Evolutionary conservation across 2,329 filamentous ascomycete genomes (phyloP).

Genomic region (Fusarium secorum): DNA sequence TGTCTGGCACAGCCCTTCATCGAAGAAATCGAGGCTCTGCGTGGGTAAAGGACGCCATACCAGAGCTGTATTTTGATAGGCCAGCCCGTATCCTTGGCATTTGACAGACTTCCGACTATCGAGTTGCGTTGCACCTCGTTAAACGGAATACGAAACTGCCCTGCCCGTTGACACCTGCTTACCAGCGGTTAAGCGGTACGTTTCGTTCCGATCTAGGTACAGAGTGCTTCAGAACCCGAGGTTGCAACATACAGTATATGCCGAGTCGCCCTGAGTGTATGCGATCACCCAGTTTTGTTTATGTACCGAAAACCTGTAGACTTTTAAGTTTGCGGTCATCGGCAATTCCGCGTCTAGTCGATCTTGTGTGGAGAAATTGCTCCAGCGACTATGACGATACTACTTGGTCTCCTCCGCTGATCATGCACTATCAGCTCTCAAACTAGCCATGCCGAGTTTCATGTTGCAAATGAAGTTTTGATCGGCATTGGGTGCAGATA

Average conservation of each 20-base stretch:
- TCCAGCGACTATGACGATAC: slow-evolving; percentile 12
- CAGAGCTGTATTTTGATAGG: slow-evolving; percentile 10
- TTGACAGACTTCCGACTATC: neutral
- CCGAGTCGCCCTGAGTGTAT: neutral
- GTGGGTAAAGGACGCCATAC: neutral
- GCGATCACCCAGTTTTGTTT: neutral
- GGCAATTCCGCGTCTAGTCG: slow-evolving; percentile 29
- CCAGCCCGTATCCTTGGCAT: slow-evolving; percentile 7
- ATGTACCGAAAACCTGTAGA: neutral
- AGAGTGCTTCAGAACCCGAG: neutral
- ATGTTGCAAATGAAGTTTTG: slow-evolving; percentile 8
- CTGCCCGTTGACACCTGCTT: neutral
- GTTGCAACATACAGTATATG: neutral
- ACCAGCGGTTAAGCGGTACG: slow-evolving; percentile 8
- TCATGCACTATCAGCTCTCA: slow-evolving; percentile 2
- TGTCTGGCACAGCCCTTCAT: neutral
- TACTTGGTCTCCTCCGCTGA: slow-evolving; percentile 2
- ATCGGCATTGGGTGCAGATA: slow-evolving; percentile 12
- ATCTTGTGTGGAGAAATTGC: slow-evolving; percentile 22
- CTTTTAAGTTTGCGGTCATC: slow-evolving; percentile 2
- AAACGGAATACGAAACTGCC: slow-evolving; percentile 6
- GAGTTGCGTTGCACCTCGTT: neutral
- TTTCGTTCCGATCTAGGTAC: neutral
- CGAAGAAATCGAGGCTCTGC: neutral
- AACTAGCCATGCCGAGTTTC: slow-evolving; percentile 5